Evolutionary conservation across 1,284 basidiomycete species (phyloP).

Genomic region (Ustilago shanxiensis): DNA sequence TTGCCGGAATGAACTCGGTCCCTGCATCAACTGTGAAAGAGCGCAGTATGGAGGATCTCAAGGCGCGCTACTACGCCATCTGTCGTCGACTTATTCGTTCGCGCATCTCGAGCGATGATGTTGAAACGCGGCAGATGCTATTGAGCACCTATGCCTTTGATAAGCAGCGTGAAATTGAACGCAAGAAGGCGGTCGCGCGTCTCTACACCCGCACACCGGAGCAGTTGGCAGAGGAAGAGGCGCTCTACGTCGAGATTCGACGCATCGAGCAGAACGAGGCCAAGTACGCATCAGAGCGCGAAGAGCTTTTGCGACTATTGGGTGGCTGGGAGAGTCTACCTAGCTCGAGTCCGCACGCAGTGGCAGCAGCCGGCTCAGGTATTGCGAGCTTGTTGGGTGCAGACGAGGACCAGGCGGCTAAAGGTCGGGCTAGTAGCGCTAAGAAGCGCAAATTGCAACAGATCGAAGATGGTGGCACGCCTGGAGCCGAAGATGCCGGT

Average conservation of each 20-base stretch:
- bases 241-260: conserved; percentile 92
- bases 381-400: conserved; percentile 43
- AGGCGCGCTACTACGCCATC: conserved; percentile 92
- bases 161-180: conserved; percentile 85
- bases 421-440: conserved; percentile 26
- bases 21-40: conserved; percentile 24
- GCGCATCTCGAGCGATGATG: conserved; percentile 72
- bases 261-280: conserved; percentile 92
- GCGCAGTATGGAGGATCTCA: conserved; percentile 80
- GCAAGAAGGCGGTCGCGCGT: conserved; percentile 87
- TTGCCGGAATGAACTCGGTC: conserved; percentile 7
- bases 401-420: conserved; percentile 28
- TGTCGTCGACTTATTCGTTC: conserved; percentile 88
- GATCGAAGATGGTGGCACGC: conserved; percentile 29
- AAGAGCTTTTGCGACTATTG: conserved; percentile 86
- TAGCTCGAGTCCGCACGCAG: conserved; percentile 51
- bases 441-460: conserved; percentile 57
- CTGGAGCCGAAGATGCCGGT: conserved; percentile 29
- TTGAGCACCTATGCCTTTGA: conserved; percentile 70
- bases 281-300: conserved; percentile 87
- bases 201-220: conserved; percentile 87
- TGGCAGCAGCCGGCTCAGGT: conserved; percentile 65
- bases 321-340: conserved; percentile 70
- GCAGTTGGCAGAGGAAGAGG: conserved; percentile 95
- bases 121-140: conserved; percentile 60